These are phyloP conservation scores for Phytopythium delawarense DNA, from an alignment of 352 stramenopile species.

Conservation along the genomic window DNA sequence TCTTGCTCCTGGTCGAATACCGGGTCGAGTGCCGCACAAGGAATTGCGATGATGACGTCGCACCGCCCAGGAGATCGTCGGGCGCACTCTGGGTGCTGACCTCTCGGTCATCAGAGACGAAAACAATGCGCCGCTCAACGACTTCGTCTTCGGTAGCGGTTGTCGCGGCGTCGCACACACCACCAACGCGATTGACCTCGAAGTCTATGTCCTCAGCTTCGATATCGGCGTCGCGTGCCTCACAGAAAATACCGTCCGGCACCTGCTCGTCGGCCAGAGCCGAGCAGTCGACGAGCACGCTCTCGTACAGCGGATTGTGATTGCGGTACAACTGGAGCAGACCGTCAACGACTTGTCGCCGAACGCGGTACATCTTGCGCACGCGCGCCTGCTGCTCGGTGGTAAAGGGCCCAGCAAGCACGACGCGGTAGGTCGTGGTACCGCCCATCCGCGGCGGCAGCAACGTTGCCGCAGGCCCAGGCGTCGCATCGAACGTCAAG, in stretches of 20 bases:
- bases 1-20: no score
- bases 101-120: not conserved
- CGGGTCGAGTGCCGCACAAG: not conserved
- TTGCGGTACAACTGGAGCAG: not conserved
- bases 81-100: not conserved
- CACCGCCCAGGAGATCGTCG: no score
- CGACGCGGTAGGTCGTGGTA: constrained; percentile 10
- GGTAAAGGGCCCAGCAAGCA: constrained; percentile 17
- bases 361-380: constrained; percentile 8
- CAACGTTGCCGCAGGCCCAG: constrained; percentile 13
- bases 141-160: not conserved
- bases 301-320: not conserved
- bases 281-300: not conserved
- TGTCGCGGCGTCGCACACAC: not conserved
- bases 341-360: not conserved
- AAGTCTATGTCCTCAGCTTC: not conserved
- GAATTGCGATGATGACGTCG: not conserved
- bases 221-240: not conserved
- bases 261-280: not conserved
- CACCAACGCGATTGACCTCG: not conserved
- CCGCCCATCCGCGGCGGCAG: constrained; percentile 11
- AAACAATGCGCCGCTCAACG: not conserved
- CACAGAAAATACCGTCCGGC: constrained; percentile 2
- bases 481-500: constrained; percentile 16
- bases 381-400: constrained; percentile 9